phyloP scores from a whole-genome alignment of 2,329 filamentous ascomycete genomes.

The Venturiaceae sp. region DNA sequence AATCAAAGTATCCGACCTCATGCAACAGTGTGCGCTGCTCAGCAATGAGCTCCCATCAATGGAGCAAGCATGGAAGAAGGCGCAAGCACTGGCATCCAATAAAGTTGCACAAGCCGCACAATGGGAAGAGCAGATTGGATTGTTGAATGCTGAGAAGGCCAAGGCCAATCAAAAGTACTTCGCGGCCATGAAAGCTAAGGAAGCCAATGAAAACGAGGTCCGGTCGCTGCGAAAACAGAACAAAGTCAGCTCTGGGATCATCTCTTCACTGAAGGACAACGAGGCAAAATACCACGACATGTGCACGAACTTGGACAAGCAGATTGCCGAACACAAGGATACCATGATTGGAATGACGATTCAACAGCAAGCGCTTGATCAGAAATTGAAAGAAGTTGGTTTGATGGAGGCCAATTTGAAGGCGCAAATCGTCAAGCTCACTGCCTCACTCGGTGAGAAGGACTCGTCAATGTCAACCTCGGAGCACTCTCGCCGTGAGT shows the following conservation, averaged over 20 bases:
- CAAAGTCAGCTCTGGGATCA: constrained; percentile 84
- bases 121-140: constrained; percentile 39
- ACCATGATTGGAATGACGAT: constrained; percentile 59
- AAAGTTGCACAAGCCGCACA: constrained; percentile 63
- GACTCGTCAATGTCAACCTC: constrained; percentile 61
- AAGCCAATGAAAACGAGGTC: constrained; percentile 73
- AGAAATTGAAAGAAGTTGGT: constrained; percentile 43
- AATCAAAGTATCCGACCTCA: constrained; percentile 61
- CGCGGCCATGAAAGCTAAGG: constrained; percentile 86
- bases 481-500: constrained; percentile 48
- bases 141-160: constrained; percentile 73
- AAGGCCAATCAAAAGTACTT: constrained; percentile 99
- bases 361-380: constrained; percentile 65
- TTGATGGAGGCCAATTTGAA: constrained; percentile 40
- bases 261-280: constrained; percentile 83
- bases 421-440: constrained; percentile 68
- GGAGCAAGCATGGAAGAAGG: constrained; percentile 84
- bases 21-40: constrained; percentile 73
- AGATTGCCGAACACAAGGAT: constrained; percentile 73
- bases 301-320: constrained; percentile 81
- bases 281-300: constrained; percentile 69
- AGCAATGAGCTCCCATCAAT: constrained; percentile 82
- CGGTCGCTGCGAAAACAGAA: constrained; percentile 73
- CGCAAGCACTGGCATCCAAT: constrained; percentile 72
- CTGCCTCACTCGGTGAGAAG: constrained; percentile 62